Conservation (phyloP, 1,284 basidiomycete genomes). For the Xerocomus amazonicus region DNA sequence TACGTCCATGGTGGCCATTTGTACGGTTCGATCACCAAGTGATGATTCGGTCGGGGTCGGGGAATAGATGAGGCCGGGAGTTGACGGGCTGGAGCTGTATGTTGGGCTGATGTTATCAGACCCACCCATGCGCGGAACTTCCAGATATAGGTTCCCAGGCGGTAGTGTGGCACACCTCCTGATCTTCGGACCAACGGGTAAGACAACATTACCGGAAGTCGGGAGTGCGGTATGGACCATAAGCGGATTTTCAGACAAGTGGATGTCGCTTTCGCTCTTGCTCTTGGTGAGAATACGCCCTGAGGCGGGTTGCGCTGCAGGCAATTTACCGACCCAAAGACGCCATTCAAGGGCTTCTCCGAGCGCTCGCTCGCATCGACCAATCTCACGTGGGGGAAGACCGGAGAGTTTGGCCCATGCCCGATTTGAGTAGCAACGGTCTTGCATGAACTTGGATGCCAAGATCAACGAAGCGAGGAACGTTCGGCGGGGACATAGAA, state of each 20-base stretch:
- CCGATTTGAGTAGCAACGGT: conserved; percentile 87
- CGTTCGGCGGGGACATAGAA: conserved; percentile 82
- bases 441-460: conserved; percentile 90
- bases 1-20: conserved; percentile 47
- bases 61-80: conserved; percentile 52
- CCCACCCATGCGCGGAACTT: conserved; percentile 10
- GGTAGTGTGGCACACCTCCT: conserved; percentile 28
- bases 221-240: background rate
- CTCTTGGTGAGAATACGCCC: conserved; percentile 29
- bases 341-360: conserved; percentile 79
- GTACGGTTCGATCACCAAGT: conserved; percentile 49
- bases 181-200: conserved; percentile 17
- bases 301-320: conserved; percentile 29
- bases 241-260: conserved; percentile 1
- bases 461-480: conserved; percentile 87
- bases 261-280: conserved; percentile 29
- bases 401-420: conserved; percentile 89
- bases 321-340: conserved; percentile 75
- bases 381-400: conserved; percentile 72
- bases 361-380: conserved; percentile 75
- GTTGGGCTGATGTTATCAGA: conserved; percentile 17
- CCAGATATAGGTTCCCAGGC: conserved; percentile 8
- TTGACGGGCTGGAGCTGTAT: conserved; percentile 39
- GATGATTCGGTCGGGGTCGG: conserved; percentile 56
- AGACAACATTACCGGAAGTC: conserved; percentile 1